Evolutionary conservation across 2,329 filamentous ascomycete species (phyloP).

Genomic region (Trichoderma harzianum): DNA sequence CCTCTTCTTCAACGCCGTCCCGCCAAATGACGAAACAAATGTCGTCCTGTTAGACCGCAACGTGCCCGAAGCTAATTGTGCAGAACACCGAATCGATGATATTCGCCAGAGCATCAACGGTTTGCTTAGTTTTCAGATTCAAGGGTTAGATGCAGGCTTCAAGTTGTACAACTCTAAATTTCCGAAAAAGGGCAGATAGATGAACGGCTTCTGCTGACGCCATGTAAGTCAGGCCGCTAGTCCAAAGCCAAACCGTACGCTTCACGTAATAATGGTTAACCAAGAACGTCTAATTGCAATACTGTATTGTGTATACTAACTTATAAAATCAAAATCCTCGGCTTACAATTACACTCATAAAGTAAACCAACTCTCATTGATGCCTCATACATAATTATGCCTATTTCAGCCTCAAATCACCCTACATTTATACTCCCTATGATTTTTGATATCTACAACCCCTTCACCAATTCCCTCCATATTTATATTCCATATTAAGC

Average conservation of each 20-base stretch:
- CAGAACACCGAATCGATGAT: background rate
- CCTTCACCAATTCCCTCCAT: background rate
- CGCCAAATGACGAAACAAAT: background rate
- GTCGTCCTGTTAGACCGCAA: background rate
- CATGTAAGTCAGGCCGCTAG: background rate
- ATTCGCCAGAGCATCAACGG: background rate
- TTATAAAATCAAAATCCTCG: background rate
- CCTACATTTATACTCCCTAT: background rate
- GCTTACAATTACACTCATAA: background rate
- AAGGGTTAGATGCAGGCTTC: background rate
- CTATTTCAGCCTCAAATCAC: background rate
- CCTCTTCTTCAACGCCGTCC: background rate
- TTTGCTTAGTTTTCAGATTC: no score
- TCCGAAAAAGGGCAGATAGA: background rate
- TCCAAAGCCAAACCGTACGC: background rate
- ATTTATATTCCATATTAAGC: conserved; percentile 8
- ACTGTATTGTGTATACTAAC: background rate
- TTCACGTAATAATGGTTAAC: background rate
- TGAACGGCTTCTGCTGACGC: background rate
- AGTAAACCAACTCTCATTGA: conserved; percentile 5
- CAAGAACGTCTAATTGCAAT: background rate
- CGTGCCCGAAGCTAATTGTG: background rate
- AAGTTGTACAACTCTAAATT: background rate
- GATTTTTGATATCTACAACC: conserved; percentile 14
- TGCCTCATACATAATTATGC: background rate